Evolutionary conservation across 768 basidiomycete species (phyloP).

Genomic region (Cystobasidium ongulense): DNA sequence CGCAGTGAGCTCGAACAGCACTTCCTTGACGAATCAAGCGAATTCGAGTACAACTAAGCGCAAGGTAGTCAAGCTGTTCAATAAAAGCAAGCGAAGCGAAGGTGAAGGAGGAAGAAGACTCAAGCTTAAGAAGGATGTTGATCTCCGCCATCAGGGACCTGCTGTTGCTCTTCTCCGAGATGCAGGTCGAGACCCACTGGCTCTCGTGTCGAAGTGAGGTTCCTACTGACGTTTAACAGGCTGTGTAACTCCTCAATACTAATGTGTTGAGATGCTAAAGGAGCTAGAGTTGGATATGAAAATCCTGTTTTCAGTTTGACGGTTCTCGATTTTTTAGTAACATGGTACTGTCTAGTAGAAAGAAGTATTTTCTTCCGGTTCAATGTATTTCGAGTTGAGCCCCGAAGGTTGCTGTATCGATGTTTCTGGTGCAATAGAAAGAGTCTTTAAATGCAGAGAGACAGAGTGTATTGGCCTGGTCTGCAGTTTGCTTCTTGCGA

Average conservation of each 20-base stretch:
- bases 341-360: no score
- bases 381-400: no score
- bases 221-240: not conserved
- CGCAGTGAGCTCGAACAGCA: not conserved
- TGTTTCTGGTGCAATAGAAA: no score
- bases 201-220: constrained; percentile 19
- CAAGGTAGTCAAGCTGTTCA: constrained; percentile 6
- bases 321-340: no score
- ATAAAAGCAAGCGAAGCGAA: not conserved
- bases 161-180: constrained; percentile 13
- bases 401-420: no score
- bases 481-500: no score
- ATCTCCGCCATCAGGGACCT: constrained; percentile 15
- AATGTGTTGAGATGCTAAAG: no score
- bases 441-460: no score
- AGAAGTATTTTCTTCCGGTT: no score
- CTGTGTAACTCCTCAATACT: not conserved
- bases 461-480: no score
- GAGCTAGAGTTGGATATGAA: no score
- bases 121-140: constrained; percentile 7
- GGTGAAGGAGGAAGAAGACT: not conserved
- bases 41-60: not conserved
- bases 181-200: constrained; percentile 11
- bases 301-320: no score
- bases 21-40: not conserved